Conservation (phyloP, 768 basidiomycete genomes). For the Epithele typhae region DNA sequence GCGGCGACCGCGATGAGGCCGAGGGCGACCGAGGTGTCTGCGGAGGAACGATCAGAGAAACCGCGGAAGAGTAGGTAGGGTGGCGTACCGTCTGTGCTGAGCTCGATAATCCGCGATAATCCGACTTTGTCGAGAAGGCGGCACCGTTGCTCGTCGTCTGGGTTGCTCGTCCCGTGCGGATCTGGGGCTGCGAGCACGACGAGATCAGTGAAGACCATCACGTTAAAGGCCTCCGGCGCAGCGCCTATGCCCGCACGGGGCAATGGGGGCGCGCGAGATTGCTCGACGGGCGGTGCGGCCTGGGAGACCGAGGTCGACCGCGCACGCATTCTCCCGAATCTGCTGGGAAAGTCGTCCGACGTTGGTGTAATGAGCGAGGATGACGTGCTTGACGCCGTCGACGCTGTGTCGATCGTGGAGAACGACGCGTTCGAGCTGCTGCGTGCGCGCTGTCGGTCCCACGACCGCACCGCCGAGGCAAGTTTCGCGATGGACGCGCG, state of each 20-base stretch:
- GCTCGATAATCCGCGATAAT: constrained; percentile 43
- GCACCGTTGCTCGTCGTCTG: constrained; percentile 32
- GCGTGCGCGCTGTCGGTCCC: constrained; percentile 38
- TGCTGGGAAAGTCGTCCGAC: constrained; percentile 6
- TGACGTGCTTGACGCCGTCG: constrained; percentile 3
- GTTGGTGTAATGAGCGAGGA: constrained; percentile 10
- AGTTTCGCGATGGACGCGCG: constrained; percentile 6
- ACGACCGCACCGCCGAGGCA: constrained; percentile 36
- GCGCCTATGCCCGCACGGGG: not conserved
- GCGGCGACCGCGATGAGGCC: constrained; percentile 46
- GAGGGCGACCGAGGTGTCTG: constrained; percentile 18
- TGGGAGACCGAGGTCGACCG: not conserved
- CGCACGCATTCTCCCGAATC: not conserved
- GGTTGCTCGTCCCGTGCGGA: constrained; percentile 9
- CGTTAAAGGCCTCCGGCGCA: constrained; percentile 20
- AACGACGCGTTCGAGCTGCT: constrained; percentile 25
- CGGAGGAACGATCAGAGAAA: not conserved
- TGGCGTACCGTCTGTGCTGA: constrained; percentile 31
- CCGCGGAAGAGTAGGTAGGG: too few relatives aligned
- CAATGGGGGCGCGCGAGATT: too few relatives aligned
- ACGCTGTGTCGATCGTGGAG: constrained; percentile 3
- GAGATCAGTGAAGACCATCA: constrained; percentile 66
- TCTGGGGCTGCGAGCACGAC: constrained; percentile 50
- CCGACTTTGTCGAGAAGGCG: constrained; percentile 43
- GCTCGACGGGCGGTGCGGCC: too few relatives aligned